These are phyloP conservation scores for Aspergillus novofumigatus DNA, from an alignment of 2,329 filamentous ascomycete species.

Conservation along the genomic window DNA sequence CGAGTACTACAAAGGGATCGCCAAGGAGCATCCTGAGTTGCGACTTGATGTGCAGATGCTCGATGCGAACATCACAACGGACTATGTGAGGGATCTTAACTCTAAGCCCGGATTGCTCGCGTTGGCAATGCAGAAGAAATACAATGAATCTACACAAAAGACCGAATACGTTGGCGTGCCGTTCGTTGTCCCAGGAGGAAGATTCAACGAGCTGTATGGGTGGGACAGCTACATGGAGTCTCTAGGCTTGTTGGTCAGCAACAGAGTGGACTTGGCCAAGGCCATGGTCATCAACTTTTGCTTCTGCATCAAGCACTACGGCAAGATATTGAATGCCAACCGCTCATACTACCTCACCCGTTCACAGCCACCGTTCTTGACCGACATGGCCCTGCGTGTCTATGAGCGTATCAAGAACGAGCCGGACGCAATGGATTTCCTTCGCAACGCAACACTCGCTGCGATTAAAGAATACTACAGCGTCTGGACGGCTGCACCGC, in stretches of 20 bases:
- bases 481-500: conserved; percentile 77
- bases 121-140: conserved; percentile 76
- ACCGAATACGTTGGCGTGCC: conserved; percentile 73
- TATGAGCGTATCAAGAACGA: conserved; percentile 92
- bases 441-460: conserved; percentile 73
- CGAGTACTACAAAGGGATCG: conserved; percentile 81
- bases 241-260: conserved; percentile 78
- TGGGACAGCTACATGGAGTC: conserved; percentile 99
- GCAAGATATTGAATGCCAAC: conserved; percentile 96
- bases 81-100: conserved; percentile 79
- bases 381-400: conserved; percentile 91
- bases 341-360: conserved; percentile 91
- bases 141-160: conserved; percentile 63
- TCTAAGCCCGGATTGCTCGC: conserved; percentile 83
- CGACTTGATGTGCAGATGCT: conserved; percentile 82
- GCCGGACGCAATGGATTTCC: conserved; percentile 72
- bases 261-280: conserved; percentile 82
- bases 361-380: conserved; percentile 94
- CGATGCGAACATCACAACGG: conserved; percentile 66
- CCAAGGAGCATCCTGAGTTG: conserved; percentile 73
- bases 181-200: conserved; percentile 94
- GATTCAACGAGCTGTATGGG: conserved; percentile 97
- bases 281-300: conserved; percentile 95
- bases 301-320: conserved; percentile 97
- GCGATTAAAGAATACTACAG: conserved; percentile 96